Conservation (phyloP, 2,329 filamentous ascomycete species). For the Achaetomium macrosporum region DNA sequence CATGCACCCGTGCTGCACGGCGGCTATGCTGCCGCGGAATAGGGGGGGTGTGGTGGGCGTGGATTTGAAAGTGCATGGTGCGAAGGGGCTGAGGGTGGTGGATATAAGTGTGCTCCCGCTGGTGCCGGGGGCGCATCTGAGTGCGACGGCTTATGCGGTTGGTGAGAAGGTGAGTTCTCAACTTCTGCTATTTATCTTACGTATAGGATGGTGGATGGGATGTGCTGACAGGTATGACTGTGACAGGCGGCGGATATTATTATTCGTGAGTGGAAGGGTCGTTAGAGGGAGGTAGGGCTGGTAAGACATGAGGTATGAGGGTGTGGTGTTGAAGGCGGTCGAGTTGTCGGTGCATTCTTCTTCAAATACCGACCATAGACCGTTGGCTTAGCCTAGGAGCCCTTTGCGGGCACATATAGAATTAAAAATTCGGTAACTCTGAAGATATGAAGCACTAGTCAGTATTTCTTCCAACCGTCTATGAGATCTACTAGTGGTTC, state of each 20-base stretch:
- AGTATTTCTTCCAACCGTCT: too few relatives aligned
- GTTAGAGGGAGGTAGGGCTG: too few relatives aligned
- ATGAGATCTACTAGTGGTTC: too few relatives aligned
- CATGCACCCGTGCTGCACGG: conserved; percentile 26
- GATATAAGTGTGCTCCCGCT: conserved; percentile 23
- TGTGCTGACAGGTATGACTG: background rate
- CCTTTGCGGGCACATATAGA: too few relatives aligned
- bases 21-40: conserved; percentile 18
- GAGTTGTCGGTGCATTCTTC: too few relatives aligned
- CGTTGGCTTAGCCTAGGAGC: too few relatives aligned
- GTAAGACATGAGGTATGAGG: too few relatives aligned
- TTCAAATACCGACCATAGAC: too few relatives aligned
- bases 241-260: conserved; percentile 18
- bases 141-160: conserved; percentile 22
- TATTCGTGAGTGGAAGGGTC: conserved; percentile 16
- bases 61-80: conserved; percentile 20
- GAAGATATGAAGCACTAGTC: too few relatives aligned
- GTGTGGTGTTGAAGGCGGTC: too few relatives aligned
- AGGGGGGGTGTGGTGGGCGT: conserved; percentile 16
- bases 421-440: too few relatives aligned
- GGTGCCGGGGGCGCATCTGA: conserved; percentile 15
- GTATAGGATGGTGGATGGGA: background rate
- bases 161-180: conserved; percentile 19
- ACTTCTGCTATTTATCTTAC: background rate
- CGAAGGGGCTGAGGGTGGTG: conserved; percentile 19